Conservation (phyloP, 345 rosid genomes). For the Linum tenue region DNA sequence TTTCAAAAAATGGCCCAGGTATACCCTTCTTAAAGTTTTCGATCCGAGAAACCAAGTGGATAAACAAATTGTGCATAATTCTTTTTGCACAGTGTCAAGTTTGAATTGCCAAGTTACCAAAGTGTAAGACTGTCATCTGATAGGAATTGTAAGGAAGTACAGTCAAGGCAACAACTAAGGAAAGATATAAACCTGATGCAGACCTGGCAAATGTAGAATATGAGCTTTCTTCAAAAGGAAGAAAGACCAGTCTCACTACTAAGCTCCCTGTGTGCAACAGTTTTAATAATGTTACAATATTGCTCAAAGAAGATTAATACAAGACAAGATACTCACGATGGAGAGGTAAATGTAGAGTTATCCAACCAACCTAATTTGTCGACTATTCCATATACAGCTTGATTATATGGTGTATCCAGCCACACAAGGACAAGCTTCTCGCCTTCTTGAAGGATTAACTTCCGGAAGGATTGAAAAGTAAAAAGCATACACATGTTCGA, state of each 20-base stretch:
- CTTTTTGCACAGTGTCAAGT: no score
- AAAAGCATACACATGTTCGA: constrained; percentile 73
- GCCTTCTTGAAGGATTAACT: constrained; percentile 92
- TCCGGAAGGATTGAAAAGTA: constrained; percentile 72
- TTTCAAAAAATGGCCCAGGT: background rate
- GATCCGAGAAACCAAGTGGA: background rate
- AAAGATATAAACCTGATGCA: constrained; percentile 84
- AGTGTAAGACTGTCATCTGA: no score
- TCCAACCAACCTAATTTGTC: constrained; percentile 67
- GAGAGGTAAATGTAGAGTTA: constrained; percentile 2
- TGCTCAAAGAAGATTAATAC: background rate
- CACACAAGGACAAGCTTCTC: constrained; percentile 92
- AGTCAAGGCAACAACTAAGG: constrained; percentile 19
- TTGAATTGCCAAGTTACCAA: no score
- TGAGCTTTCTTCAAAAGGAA: constrained; percentile 96
- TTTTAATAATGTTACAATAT: constrained; percentile 8
- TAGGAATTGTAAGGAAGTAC: no score
- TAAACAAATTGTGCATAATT: background rate
- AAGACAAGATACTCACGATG: constrained; percentile 1
- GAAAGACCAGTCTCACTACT: constrained; percentile 88
- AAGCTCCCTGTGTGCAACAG: constrained; percentile 57
- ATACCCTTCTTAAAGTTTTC: background rate
- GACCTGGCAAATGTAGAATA: constrained; percentile 93
- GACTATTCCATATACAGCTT: constrained; percentile 90
- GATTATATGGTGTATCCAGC: constrained; percentile 94